Evolutionary conservation across 306 rosid genomes (phyloP).

Genomic region (Vigna nakashimae): DNA sequence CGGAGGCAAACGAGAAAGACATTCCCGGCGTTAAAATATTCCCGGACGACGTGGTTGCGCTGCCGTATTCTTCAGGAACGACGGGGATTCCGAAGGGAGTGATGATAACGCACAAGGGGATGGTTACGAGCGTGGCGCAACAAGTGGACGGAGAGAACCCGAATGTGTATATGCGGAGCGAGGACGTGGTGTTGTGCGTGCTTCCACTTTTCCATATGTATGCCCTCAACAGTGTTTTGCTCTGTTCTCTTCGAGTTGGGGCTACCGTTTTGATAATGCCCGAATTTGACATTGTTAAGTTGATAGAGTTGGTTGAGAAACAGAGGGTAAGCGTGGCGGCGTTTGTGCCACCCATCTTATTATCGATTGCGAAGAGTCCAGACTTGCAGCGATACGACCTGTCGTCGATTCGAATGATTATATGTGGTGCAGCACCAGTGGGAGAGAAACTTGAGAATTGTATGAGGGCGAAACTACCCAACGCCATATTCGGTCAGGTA

Average conservation of each 20-base stretch:
- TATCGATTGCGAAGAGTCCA: constrained; percentile 59
- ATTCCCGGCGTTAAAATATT: constrained; percentile 57
- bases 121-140: constrained; percentile 76
- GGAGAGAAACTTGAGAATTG: constrained; percentile 79
- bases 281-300: constrained; percentile 57
- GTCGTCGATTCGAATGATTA: constrained; percentile 65
- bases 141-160: constrained; percentile 83
- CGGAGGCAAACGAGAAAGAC: constrained; percentile 49
- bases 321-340: constrained; percentile 63
- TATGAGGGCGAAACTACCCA: constrained; percentile 65
- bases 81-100: constrained; percentile 83
- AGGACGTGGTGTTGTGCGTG: constrained; percentile 72
- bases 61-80: constrained; percentile 81
- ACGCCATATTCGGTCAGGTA: constrained; percentile 76
- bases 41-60: constrained; percentile 74
- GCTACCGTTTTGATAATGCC: constrained; percentile 68
- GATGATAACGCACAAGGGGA: constrained; percentile 66
- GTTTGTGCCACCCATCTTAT: constrained; percentile 77
- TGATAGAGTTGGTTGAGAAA: constrained; percentile 54
- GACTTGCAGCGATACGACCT: constrained; percentile 54
- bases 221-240: constrained; percentile 61
- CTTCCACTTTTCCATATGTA: constrained; percentile 79
- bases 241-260: constrained; percentile 72
- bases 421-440: constrained; percentile 84
- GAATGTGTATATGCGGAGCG: constrained; percentile 47